These are phyloP conservation scores for Erythrobasidium yunnanense DNA, from an alignment of 768 basidiomycete species.

Conservation along the genomic window DNA sequence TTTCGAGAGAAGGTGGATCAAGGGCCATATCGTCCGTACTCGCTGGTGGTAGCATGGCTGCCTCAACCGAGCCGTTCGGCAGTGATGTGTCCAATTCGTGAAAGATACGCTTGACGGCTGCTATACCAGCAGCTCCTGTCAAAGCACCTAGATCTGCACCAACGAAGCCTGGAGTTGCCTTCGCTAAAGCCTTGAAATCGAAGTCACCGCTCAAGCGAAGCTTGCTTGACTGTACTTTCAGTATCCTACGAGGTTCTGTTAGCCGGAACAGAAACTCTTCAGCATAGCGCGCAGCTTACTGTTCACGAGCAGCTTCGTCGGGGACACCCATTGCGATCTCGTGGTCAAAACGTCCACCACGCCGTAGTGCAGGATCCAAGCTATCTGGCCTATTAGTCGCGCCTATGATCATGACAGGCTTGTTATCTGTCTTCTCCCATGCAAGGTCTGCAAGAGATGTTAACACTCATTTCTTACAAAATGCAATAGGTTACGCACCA, in stretches of 20 bases:
- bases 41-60: neutral
- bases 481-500: constrained; percentile 49
- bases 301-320: constrained; percentile 74
- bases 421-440: constrained; percentile 87
- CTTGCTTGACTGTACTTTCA: constrained; percentile 71
- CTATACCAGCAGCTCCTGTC: constrained; percentile 84
- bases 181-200: constrained; percentile 71
- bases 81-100: constrained; percentile 55
- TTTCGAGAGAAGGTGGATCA: constrained; percentile 34
- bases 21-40: neutral
- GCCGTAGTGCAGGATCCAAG: constrained; percentile 78
- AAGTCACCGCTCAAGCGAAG: constrained; percentile 78
- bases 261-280: neutral
- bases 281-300: constrained; percentile 49
- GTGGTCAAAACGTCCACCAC: constrained; percentile 91
- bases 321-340: constrained; percentile 98
- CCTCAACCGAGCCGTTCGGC: constrained; percentile 36
- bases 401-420: constrained; percentile 84
- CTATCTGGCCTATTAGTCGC: constrained; percentile 95
- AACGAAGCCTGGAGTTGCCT: constrained; percentile 91
- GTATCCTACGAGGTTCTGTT: constrained; percentile 53
- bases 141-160: constrained; percentile 86
- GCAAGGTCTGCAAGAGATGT: constrained; percentile 61
- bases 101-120: constrained; percentile 94
- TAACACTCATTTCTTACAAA: too few species aligned